Base-by-base conservation (phyloP, 768 basidiomycete species). In the Leccinum broughii region DNA sequence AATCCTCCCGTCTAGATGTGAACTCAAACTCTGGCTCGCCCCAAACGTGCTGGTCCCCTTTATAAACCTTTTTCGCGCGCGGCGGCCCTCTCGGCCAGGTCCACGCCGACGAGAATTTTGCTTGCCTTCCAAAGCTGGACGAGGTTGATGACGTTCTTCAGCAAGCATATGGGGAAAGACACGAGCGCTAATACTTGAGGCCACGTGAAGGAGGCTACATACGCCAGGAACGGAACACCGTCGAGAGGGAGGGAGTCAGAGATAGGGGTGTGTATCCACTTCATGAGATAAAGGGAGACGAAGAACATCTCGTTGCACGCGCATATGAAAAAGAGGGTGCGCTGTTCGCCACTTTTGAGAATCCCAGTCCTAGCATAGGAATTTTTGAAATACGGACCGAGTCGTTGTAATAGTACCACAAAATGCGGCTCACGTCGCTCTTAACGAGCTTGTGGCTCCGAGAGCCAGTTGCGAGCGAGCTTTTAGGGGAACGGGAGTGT, bases 41-140 rank as follows among this genome's bases (percentile, higher is more conserved):
- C 15, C 13, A 44, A 15, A 57, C 15, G 8, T 39, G 39, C 14
- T 41, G 10, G 9, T 41, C 17, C 39, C 26, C 7, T 50, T 61
- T 52, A 71, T 30, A 64, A 35, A 37, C 53, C 14, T 58, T 62
- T 71, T 58, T 82, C 77, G 58, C 87, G 77, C 20, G 83, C 88
- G 58, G 83, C 81, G 41, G 87, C 86, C 64, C 95, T 79, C 75
- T 95, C 93, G 49, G 91, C 92, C 51, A 97, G 77, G 69, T 97
- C 95, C 11, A 97, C 91, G 1, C 95, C 94, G 14, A 97, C 95
- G 15, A 97, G 82, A 57, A 94, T 93, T 76, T 94, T 94, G 37
- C 91, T 90, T 28, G 97, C 96, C 74, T 99, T 99, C 95, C 95
- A 98, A 59, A 98, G 85, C 75, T 99, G 97, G 7, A 99, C 95